Percentiles rank a stretch among this genome's conserved stretches.
phyloP scores from a whole-genome alignment of 192 early-diverging fungal genomes.

The Neocallimastix lanati region DNA sequence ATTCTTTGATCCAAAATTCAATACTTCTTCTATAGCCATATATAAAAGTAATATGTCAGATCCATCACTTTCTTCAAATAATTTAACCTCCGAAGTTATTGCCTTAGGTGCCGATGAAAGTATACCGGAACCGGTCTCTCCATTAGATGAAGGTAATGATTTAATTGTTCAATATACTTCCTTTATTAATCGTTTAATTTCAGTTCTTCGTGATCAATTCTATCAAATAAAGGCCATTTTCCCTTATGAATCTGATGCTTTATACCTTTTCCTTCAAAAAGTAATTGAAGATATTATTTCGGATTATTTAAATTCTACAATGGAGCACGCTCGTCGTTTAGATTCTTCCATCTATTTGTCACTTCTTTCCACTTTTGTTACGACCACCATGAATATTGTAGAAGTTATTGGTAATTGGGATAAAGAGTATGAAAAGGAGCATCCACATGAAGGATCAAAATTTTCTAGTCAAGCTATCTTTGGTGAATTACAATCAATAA shows the following conservation, averaged over 20 bases:
- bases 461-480: conserved; percentile 8
- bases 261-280: conserved; percentile 49
- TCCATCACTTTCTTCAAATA: neutral
- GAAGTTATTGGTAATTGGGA: conserved; percentile 5
- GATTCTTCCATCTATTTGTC: conserved; percentile 49
- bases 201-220: neutral
- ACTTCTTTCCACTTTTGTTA: conserved; percentile 37
- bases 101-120: neutral
- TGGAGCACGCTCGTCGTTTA: conserved; percentile 34
- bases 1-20: conserved; percentile 61
- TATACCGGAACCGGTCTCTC: neutral
- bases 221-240: conserved; percentile 23
- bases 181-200: neutral
- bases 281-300: conserved; percentile 69
- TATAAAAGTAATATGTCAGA: neutral
- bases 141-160: neutral
- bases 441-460: conserved; percentile 3
- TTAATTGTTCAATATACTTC: neutral
- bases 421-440: neutral
- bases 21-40: neutral
- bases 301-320: conserved; percentile 48
- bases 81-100: neutral
- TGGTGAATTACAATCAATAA: conserved; percentile 19
- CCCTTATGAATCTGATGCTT: conserved; percentile 41
- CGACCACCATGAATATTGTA: conserved; percentile 38